Percentiles rank a stretch among this genome's conserved stretches.
These are phyloP conservation scores for Apophysomyces variabilis DNA, from an alignment of 371 early-diverging fungal species.

Conservation along the genomic window DNA sequence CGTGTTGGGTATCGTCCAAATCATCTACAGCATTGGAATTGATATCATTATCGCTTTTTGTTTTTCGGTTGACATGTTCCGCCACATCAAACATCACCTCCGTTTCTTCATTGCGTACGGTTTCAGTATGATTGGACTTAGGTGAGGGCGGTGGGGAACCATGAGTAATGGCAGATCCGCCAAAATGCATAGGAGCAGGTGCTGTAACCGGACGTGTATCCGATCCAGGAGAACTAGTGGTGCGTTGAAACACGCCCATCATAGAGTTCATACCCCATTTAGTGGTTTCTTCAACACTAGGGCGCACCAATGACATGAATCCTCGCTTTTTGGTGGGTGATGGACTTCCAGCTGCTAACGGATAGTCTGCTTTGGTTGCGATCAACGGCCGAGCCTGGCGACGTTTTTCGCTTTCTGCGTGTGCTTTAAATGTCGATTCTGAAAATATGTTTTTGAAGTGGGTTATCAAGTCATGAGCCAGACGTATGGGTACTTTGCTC, in stretches of 20 bases:
- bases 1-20: conserved; percentile 7
- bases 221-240: background rate
- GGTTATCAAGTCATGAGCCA: conserved; percentile 56
- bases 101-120: conserved; percentile 9
- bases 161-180: conserved; percentile 34
- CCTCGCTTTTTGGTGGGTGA: conserved; percentile 25
- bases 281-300: conserved; percentile 22
- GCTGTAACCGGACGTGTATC: conserved; percentile 10
- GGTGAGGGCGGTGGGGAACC: conserved; percentile 41
- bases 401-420: conserved; percentile 46
- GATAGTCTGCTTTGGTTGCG: conserved; percentile 19
- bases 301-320: conserved; percentile 46
- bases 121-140: conserved; percentile 5
- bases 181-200: conserved; percentile 12
- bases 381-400: conserved; percentile 38
- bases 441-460: conserved; percentile 39
- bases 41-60: conserved; percentile 11
- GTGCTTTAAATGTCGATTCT: conserved; percentile 33
- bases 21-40: background rate
- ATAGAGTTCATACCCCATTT: conserved; percentile 37
- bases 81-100: conserved; percentile 29
- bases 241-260: conserved; percentile 43
- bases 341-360: conserved; percentile 11
- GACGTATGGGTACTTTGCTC: conserved; percentile 54
- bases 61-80: conserved; percentile 15